Conservation (phyloP, 768 basidiomycete genomes). For the Scleroderma bovista region DNA sequence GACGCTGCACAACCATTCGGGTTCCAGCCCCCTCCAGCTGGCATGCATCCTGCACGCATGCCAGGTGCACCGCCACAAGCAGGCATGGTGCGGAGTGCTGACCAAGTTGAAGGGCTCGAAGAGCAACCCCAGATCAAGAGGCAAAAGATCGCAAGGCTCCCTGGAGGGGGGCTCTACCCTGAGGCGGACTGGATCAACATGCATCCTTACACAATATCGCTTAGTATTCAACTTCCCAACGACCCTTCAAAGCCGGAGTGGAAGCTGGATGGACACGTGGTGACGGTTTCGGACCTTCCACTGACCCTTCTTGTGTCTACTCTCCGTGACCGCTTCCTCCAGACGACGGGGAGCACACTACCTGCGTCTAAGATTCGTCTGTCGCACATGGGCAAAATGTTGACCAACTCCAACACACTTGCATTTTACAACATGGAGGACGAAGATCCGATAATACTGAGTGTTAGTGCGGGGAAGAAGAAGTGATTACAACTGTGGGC, state of each 20-base stretch:
- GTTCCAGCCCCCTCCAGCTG: slow-evolving; percentile 63
- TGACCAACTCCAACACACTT: slow-evolving; percentile 81
- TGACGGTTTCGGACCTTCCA: slow-evolving; percentile 78
- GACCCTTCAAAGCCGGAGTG: slow-evolving; percentile 85
- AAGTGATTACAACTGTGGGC: slow-evolving; percentile 37
- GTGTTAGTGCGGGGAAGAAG: slow-evolving; percentile 72
- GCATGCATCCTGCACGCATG: slow-evolving; percentile 66
- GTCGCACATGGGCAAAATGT: slow-evolving; percentile 76
- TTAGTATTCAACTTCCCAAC: slow-evolving; percentile 78
- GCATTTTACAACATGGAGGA: slow-evolving; percentile 89
- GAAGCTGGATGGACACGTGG: slow-evolving; percentile 80
- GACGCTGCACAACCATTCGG: slow-evolving; percentile 76
- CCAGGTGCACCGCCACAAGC: slow-evolving; percentile 47
- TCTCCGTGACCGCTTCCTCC: slow-evolving; percentile 82
- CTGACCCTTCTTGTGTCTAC: slow-evolving; percentile 83
- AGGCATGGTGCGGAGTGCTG: slow-evolving; percentile 74
- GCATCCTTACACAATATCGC: slow-evolving; percentile 88
- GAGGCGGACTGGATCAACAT: slow-evolving; percentile 87
- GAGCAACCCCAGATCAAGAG: slow-evolving; percentile 81
- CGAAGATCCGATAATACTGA: slow-evolving; percentile 77
- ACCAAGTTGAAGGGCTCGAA: slow-evolving; percentile 73
- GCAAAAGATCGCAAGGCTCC: slow-evolving; percentile 79
- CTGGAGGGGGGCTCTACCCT: slow-evolving; percentile 77
- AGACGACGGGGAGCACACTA: slow-evolving; percentile 71
- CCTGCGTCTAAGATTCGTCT: slow-evolving; percentile 77